Conservation (phyloP, 129 eudicot species). For the Apium graveolens region DNA sequence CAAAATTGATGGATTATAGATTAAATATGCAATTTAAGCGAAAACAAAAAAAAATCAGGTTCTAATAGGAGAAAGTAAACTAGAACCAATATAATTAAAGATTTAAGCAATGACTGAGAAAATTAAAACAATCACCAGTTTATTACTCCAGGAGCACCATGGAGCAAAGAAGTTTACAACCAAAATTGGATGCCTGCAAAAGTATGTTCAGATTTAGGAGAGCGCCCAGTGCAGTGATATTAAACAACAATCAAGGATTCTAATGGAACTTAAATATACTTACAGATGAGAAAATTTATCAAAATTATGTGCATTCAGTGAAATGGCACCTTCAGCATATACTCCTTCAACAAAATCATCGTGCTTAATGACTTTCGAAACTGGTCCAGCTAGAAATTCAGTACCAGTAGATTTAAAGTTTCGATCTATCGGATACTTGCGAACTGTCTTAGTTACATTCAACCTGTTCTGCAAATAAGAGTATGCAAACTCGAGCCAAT, state of each 20-base stretch:
- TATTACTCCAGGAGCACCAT: slow-evolving; percentile 96
- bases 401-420: slow-evolving; percentile 61
- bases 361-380: slow-evolving; percentile 49
- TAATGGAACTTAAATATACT: slow-evolving; percentile 24
- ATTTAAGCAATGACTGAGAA: neutral
- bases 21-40: neutral
- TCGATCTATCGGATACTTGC: slow-evolving; percentile 76
- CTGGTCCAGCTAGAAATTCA: slow-evolving; percentile 68
- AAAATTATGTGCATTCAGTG: slow-evolving; percentile 53
- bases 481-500: slow-evolving; percentile 26
- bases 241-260: slow-evolving; percentile 6
- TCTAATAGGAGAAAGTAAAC: neutral
- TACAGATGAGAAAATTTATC: slow-evolving; percentile 73
- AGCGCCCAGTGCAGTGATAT: neutral
- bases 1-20: neutral
- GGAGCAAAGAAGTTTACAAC: slow-evolving; percentile 95
- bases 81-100: neutral
- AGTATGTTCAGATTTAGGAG: slow-evolving; percentile 2
- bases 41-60: neutral
- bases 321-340: slow-evolving; percentile 71
- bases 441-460: slow-evolving; percentile 84
- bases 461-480: slow-evolving; percentile 82
- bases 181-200: slow-evolving; percentile 66
- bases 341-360: slow-evolving; percentile 79
- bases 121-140: slow-evolving; percentile 44